Percentiles rank a stretch among this genome's conserved stretches.
These are phyloP conservation scores for Wickerhamiella lipophila DNA, from an alignment of 805 yeast species.

Conservation along the genomic window DNA sequence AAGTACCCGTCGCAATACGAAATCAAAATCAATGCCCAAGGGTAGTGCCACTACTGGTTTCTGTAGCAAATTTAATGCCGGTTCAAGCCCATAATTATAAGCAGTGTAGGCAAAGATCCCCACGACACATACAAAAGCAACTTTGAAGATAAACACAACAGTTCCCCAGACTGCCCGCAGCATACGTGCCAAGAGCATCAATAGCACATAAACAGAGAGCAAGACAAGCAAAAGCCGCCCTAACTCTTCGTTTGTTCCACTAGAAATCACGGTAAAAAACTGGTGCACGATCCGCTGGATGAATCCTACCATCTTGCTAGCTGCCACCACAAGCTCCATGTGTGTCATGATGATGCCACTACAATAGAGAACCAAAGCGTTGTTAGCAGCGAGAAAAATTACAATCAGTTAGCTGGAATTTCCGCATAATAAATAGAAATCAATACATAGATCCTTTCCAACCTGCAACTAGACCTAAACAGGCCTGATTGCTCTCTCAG, in stretches of 20 bases:
- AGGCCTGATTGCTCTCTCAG: too few relatives aligned
- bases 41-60: background rate
- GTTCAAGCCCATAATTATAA: background rate
- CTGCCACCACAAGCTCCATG: background rate
- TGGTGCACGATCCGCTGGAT: background rate
- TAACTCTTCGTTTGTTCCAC: conserved; percentile 1
- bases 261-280: background rate
- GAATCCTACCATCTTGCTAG: background rate
- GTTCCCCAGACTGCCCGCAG: conserved; percentile 20
- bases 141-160: conserved; percentile 16
- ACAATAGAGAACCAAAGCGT: background rate
- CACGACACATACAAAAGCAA: conserved; percentile 14
- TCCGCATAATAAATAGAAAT: too few relatives aligned
- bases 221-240: conserved; percentile 18
- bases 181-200: conserved; percentile 20
- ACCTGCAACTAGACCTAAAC: too few relatives aligned
- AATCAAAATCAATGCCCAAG: background rate
- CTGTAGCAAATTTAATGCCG: background rate
- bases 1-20: background rate
- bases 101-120: conserved; percentile 12
- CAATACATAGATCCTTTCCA: too few relatives aligned
- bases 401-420: too few relatives aligned
- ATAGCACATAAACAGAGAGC: conserved; percentile 20
- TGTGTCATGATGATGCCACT: background rate
- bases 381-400: too few relatives aligned